Evolutionary conservation across 2,329 filamentous ascomycete genomes (phyloP).

Genomic region (Phaeophleospora eucalypticola): DNA sequence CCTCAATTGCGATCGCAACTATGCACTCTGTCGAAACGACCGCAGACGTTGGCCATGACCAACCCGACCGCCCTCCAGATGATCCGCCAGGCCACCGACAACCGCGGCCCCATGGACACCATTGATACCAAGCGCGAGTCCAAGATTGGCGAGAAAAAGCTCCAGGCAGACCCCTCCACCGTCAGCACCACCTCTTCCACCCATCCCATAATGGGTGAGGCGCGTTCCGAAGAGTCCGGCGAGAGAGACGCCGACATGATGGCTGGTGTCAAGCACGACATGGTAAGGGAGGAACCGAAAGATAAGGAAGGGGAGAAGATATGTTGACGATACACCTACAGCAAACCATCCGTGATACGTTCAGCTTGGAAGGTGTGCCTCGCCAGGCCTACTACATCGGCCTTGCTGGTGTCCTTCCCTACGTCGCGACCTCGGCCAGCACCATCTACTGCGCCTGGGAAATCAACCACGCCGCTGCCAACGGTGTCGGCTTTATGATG

Average conservation of each 20-base stretch:
- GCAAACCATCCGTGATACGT: slow-evolving; percentile 48
- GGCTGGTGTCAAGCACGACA: slow-evolving; percentile 40
- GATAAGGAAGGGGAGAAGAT: background rate
- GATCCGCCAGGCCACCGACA: slow-evolving; percentile 16
- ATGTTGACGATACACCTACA: slow-evolving; percentile 28
- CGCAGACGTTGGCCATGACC: slow-evolving; percentile 30
- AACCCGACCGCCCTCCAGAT: slow-evolving; percentile 33
- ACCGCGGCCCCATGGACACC: slow-evolving; percentile 35
- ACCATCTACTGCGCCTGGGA: slow-evolving; percentile 81
- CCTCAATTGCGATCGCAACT: slow-evolving; percentile 41
- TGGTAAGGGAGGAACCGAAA: slow-evolving; percentile 22
- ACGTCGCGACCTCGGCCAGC: slow-evolving; percentile 75
- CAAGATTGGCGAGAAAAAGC: slow-evolving; percentile 50
- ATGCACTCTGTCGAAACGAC: slow-evolving; percentile 36
- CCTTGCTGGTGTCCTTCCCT: slow-evolving; percentile 54
- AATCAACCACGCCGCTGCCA: slow-evolving; percentile 63
- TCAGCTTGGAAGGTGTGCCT: slow-evolving; percentile 44
- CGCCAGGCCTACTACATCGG: slow-evolving; percentile 48
- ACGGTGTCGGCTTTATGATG: slow-evolving; percentile 62
- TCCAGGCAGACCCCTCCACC: slow-evolving; percentile 56
- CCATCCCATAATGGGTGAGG: slow-evolving; percentile 39
- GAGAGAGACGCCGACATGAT: slow-evolving; percentile 43
- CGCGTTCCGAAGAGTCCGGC: slow-evolving; percentile 32
- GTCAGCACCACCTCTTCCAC: slow-evolving; percentile 57
- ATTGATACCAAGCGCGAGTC: slow-evolving; percentile 57